These are phyloP conservation scores for Chlamydomonas incerta DNA, from an alignment of 139 green algal genomes.

Conservation along the genomic window DNA sequence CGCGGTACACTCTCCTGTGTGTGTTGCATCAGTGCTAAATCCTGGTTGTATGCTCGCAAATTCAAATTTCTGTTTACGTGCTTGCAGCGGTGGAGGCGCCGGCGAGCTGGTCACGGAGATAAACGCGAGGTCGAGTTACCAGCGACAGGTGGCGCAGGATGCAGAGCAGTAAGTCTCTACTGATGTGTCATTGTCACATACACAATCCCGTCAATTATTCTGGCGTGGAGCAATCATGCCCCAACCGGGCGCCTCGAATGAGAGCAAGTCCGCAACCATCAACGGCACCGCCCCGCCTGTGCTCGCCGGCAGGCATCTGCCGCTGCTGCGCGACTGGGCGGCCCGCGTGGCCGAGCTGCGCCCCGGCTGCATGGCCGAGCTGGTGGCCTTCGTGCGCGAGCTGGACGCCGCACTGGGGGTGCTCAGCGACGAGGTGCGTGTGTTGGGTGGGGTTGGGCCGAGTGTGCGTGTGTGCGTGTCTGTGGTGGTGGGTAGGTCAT, in stretches of 20 bases:
- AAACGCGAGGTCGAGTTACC: constrained; percentile 7
- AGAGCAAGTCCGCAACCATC: no score
- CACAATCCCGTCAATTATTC: no score
- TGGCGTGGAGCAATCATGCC: no score
- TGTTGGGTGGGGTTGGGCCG: background rate
- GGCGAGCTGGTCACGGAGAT: constrained; percentile 34
- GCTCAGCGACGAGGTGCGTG: constrained; percentile 32
- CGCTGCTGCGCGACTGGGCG: constrained; percentile 25
- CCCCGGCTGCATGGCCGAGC: background rate
- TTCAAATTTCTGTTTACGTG: no score
- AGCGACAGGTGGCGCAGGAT: constrained; percentile 18
- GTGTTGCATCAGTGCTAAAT: no score
- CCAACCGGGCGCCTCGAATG: no score
- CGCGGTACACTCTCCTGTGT: no score
- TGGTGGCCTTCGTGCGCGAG: constrained; percentile 11
- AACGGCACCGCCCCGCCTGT: background rate
- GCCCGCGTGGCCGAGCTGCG: background rate
- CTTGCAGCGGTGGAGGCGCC: background rate
- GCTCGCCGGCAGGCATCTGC: constrained; percentile 5
- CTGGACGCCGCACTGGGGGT: constrained; percentile 10
- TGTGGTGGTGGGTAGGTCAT: no score
- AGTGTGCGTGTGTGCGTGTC: no score
- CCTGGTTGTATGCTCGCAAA: no score
- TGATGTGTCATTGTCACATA: no score
- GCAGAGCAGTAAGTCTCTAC: background rate